These are phyloP conservation scores for Pichia gijzeniarum DNA, from an alignment of 805 yeast genomes.

Conservation along the genomic window DNA sequence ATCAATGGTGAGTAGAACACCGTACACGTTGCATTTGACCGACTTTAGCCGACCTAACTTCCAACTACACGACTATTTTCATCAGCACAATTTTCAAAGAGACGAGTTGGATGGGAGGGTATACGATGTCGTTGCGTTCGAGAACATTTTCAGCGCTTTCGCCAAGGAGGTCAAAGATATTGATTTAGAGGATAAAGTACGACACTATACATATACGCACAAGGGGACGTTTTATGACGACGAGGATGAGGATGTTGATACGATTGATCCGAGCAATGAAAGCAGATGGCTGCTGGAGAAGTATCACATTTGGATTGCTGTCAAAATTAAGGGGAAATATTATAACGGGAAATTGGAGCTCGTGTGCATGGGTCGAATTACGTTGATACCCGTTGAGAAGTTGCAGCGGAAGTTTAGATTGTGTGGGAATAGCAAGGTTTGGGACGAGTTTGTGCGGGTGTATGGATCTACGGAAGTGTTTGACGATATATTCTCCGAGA, in stretches of 20 bases:
- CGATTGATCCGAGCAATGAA: neutral
- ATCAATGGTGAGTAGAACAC: conserved; percentile 4
- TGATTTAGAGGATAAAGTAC: neutral
- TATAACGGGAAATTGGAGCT: neutral
- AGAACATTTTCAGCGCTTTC: neutral
- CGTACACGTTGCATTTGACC: conserved; percentile 19
- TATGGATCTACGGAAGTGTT: neutral
- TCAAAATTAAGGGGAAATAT: neutral
- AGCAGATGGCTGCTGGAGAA: neutral
- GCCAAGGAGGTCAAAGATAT: neutral
- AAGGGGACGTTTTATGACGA: neutral
- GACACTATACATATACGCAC: neutral
- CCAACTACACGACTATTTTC: neutral
- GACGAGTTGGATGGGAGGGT: neutral
- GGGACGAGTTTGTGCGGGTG: neutral
- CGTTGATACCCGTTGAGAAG: neutral
- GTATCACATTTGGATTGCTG: neutral
- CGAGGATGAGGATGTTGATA: neutral
- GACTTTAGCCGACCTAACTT: conserved; percentile 17
- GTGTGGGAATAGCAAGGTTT: neutral
- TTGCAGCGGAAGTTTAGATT: neutral
- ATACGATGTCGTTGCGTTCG: conserved; percentile 5
- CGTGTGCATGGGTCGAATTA: neutral
- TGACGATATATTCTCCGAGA: neutral
- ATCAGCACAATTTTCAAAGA: neutral